Percentiles rank a stretch among this genome's conserved stretches.
Evolutionary conservation across 176 grass and related monocot species (phyloP).

Genomic region (Rhynchospora breviuscula): DNA sequence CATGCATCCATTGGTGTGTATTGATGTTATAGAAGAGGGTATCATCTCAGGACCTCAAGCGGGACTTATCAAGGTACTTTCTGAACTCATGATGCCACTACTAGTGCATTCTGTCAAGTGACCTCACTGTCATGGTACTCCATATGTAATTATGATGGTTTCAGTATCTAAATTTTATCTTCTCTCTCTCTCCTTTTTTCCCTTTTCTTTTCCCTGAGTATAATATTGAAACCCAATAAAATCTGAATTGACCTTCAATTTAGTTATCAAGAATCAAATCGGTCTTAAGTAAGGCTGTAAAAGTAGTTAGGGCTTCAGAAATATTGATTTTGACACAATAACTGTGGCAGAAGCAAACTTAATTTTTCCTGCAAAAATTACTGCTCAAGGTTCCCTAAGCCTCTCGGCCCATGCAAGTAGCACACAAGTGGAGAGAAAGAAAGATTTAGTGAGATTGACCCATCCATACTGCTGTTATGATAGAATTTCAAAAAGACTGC

Average conservation of each 20-base stretch:
- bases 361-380: neutral
- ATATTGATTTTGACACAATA: neutral
- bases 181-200: neutral
- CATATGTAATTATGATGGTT: neutral
- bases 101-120: neutral
- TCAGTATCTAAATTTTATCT: neutral
- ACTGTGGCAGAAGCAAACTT: neutral
- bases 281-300: neutral
- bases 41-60: conserved; percentile 60
- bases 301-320: neutral
- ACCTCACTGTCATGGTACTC: neutral
- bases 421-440: neutral
- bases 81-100: neutral
- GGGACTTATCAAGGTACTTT: conserved; percentile 66
- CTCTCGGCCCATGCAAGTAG: neutral
- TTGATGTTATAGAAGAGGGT: conserved; percentile 83
- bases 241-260: neutral
- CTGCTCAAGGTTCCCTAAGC: neutral
- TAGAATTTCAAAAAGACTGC: neutral
- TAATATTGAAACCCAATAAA: neutral
- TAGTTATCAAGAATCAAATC: neutral
- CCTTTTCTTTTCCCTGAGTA: neutral
- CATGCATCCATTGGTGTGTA: conserved; percentile 57
- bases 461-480: neutral
- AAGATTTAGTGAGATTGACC: neutral